These are phyloP conservation scores for Penicillium tannophilum DNA, from an alignment of 495 filamentous ascomycete genomes.

Conservation along the genomic window DNA sequence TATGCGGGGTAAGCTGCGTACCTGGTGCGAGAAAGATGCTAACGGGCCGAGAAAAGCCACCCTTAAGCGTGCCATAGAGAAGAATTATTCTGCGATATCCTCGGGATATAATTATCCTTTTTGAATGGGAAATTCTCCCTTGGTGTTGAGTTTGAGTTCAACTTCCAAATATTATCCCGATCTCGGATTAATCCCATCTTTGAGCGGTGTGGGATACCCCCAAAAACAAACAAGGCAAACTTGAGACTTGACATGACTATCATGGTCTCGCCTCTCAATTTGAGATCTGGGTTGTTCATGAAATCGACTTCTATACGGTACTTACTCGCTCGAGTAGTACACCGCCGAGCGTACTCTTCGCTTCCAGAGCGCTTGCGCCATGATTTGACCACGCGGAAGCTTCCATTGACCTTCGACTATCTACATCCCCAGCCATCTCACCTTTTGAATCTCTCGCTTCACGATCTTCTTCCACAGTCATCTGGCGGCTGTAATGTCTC, in stretches of 20 bases:
- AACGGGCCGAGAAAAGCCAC: constrained; percentile 85
- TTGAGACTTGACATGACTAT: not conserved
- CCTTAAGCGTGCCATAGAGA: constrained; percentile 28
- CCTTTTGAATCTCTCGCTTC: constrained; percentile 64
- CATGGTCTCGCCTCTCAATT: not conserved
- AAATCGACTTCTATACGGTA: constrained; percentile 10
- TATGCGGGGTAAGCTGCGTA: constrained; percentile 36
- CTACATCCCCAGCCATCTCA: constrained; percentile 64
- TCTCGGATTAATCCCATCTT: not conserved
- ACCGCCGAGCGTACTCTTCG: constrained; percentile 29
- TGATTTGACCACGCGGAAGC: constrained; percentile 48
- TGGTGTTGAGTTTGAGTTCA: not conserved
- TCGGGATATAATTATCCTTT: not conserved
- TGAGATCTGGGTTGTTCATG: constrained; percentile 13
- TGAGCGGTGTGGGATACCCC: constrained; percentile 24
- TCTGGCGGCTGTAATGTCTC: not conserved
- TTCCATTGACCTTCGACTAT: constrained; percentile 63
- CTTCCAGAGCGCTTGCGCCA: constrained; percentile 32
- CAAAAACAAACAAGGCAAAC: constrained; percentile 42
- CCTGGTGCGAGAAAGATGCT: constrained; percentile 92
- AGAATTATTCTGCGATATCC: constrained; percentile 5
- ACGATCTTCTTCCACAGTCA: constrained; percentile 53
- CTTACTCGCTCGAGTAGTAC: constrained; percentile 11
- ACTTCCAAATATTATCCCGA: not conserved
- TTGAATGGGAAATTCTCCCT: not conserved